phyloP scores from a whole-genome alignment of 2,329 filamentous ascomycete species.

The Coleophoma cylindrospora region DNA sequence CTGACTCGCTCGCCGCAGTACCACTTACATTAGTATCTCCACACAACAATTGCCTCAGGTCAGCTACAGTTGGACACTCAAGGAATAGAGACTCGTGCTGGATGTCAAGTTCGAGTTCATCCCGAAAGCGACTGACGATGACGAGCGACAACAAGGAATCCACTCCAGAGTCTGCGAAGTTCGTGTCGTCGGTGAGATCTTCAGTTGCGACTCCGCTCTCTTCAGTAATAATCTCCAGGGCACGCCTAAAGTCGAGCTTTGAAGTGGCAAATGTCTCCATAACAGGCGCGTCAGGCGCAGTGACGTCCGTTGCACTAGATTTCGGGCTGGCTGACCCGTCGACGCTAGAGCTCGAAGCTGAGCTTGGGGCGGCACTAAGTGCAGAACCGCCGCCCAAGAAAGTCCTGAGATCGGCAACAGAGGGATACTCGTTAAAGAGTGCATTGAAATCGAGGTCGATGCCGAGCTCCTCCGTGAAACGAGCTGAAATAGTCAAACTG shows the following conservation, averaged over 20 bases:
- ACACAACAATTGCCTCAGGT: neutral
- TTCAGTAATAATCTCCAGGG: neutral
- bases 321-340: slow-evolving; percentile 17
- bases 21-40: neutral
- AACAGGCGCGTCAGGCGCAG: too few relatives aligned
- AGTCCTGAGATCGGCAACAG: neutral
- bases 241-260: neutral
- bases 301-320: neutral
- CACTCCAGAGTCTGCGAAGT: slow-evolving; percentile 49
- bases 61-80: slow-evolving; percentile 29
- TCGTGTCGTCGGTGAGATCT: neutral
- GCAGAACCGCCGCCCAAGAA: too few relatives aligned
- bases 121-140: slow-evolving; percentile 48
- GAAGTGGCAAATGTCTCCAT: neutral
- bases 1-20: neutral
- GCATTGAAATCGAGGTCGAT: slow-evolving; percentile 29
- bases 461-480: slow-evolving; percentile 1
- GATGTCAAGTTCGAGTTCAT: slow-evolving; percentile 48
- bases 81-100: slow-evolving; percentile 42
- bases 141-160: slow-evolving; percentile 53
- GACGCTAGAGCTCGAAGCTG: too few relatives aligned
- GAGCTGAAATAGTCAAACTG: slow-evolving; percentile 33
- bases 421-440: neutral
- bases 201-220: neutral
- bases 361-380: too few relatives aligned